These are phyloP conservation scores for Lepidium sativum DNA, from an alignment of 345 rosid species.

Conservation along the genomic window DNA sequence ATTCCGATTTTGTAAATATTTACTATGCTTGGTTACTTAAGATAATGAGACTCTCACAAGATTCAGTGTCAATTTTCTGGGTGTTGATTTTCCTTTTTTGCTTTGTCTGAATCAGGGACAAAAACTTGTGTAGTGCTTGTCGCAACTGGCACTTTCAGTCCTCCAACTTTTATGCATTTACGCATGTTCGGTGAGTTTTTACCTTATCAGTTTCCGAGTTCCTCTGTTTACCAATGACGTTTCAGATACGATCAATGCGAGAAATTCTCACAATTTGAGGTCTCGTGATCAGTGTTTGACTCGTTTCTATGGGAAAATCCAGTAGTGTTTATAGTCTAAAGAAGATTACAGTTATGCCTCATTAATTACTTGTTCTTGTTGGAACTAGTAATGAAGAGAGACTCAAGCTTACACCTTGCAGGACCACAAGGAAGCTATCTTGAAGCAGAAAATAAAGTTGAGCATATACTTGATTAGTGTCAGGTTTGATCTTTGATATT, in stretches of 20 bases:
- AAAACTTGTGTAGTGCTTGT: conserved; percentile 54
- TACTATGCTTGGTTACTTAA: not conserved
- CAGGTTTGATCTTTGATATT: too few relatives aligned
- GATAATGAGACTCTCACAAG: not conserved
- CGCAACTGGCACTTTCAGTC: conserved; percentile 90
- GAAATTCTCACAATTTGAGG: not conserved
- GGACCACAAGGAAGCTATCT: too few relatives aligned
- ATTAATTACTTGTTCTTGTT: not conserved
- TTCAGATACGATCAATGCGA: not conserved
- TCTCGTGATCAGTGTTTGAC: not conserved
- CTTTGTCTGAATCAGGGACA: conserved; percentile 29
- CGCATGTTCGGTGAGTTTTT: conserved; percentile 73
- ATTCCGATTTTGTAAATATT: not conserved
- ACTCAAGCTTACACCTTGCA: too few relatives aligned
- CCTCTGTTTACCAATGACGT: not conserved
- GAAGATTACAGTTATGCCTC: not conserved
- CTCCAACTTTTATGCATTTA: conserved; percentile 93
- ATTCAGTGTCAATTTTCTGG: not conserved
- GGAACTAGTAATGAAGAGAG: too few relatives aligned
- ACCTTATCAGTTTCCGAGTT: not conserved
- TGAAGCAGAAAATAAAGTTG: too few relatives aligned
- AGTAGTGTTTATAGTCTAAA: not conserved
- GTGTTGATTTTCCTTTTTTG: not conserved
- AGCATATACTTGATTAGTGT: too few relatives aligned
- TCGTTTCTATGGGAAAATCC: not conserved